phyloP scores from a whole-genome alignment of 352 stramenopile species.

The Phytophthora agathidicida region DNA sequence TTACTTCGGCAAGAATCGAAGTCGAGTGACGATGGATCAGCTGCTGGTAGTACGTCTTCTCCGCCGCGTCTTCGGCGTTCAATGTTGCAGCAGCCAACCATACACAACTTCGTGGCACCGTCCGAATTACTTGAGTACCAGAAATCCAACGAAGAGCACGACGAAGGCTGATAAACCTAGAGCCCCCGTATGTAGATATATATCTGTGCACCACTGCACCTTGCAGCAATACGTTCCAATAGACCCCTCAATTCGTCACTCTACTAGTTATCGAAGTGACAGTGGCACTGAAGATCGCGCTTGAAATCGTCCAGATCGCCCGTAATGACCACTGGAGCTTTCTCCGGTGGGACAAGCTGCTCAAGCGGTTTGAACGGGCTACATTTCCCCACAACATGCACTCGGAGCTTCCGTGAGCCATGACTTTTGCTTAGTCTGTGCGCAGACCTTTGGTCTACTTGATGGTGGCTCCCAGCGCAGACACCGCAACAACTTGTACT shows the following conservation, averaged over 20 bases:
- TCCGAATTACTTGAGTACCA: constrained; percentile 73
- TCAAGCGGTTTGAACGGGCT: constrained; percentile 71
- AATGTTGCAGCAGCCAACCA: constrained; percentile 42
- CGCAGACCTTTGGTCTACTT: background rate
- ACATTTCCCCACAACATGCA: constrained; percentile 76
- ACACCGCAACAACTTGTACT: constrained; percentile 26
- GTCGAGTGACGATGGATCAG: constrained; percentile 10
- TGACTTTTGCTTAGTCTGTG: constrained; percentile 11
- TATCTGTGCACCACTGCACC: constrained; percentile 10
- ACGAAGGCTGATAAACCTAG: constrained; percentile 19
- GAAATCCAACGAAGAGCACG: constrained; percentile 23
- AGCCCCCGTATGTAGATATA: constrained; percentile 24
- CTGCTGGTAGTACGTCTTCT: constrained; percentile 1
- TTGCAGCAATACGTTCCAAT: constrained; percentile 16
- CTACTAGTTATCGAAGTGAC: constrained; percentile 19
- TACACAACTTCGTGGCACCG: constrained; percentile 61
- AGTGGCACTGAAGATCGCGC: constrained; percentile 58
- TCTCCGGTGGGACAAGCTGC: constrained; percentile 50
- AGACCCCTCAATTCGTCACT: constrained; percentile 15
- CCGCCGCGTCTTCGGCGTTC: constrained; percentile 1
- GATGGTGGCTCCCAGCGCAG: background rate
- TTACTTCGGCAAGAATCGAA: constrained; percentile 23
- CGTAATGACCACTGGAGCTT: constrained; percentile 59
- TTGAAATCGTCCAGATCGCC: constrained; percentile 69
- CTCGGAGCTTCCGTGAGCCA: constrained; percentile 56